These are phyloP conservation scores for Dactylonectria macrodidyma DNA, from an alignment of 2,329 filamentous ascomycete genomes.

Conservation along the genomic window DNA sequence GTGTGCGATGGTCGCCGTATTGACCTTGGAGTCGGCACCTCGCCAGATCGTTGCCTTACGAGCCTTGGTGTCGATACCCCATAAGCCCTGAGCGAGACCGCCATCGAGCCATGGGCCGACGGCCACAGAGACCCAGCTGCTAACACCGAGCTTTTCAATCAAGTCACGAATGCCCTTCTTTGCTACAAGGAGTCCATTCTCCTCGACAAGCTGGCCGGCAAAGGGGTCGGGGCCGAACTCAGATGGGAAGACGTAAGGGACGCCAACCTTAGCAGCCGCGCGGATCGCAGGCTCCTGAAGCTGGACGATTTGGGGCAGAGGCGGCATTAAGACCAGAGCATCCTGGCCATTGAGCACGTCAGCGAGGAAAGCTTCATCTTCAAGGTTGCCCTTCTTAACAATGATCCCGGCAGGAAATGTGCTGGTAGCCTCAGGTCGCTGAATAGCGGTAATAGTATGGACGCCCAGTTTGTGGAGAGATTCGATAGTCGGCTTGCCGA, in stretches of 20 bases:
- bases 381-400: conserved; percentile 22
- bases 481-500: conserved; percentile 17
- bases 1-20: conserved; percentile 7
- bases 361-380: conserved; percentile 25
- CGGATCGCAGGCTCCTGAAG: conserved; percentile 32
- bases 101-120: conserved; percentile 29
- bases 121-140: conserved; percentile 32
- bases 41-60: conserved; percentile 27
- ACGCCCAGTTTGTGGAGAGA: conserved; percentile 16
- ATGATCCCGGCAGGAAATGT: conserved; percentile 8
- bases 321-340: conserved; percentile 26
- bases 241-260: conserved; percentile 23
- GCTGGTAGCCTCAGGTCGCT: conserved; percentile 27
- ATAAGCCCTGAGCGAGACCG: conserved; percentile 26
- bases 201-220: conserved; percentile 9
- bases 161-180: conserved; percentile 30
- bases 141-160: conserved; percentile 29
- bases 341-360: conserved; percentile 26
- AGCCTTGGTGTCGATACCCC: conserved; percentile 22
- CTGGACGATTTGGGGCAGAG: conserved; percentile 28
- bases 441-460: conserved; percentile 30
- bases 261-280: conserved; percentile 26
- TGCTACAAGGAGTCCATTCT: conserved; percentile 27
- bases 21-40: conserved; percentile 10
- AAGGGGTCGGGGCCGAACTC: conserved; percentile 36